These are phyloP conservation scores for Trametes meyenii DNA, from an alignment of 768 basidiomycete genomes.

Conservation along the genomic window DNA sequence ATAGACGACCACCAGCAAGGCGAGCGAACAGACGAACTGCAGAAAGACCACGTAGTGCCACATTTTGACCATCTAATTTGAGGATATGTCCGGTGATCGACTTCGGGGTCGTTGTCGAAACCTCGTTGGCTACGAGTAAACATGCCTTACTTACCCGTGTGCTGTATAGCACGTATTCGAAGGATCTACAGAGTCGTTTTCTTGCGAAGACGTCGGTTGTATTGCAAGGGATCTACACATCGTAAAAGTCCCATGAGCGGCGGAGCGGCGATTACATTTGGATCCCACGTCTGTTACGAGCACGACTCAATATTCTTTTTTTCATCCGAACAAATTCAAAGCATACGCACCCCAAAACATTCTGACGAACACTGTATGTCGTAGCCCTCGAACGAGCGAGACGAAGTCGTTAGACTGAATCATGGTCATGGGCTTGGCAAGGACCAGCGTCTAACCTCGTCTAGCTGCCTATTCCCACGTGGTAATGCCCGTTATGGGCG, in stretches of 20 bases:
- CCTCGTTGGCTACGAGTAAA: neutral
- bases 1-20: neutral
- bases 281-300: too few relatives aligned
- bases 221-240: too few relatives aligned
- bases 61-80: neutral
- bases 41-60: neutral
- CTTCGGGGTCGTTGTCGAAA: neutral
- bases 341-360: too few relatives aligned
- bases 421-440: neutral
- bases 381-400: neutral
- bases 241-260: too few relatives aligned
- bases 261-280: too few relatives aligned
- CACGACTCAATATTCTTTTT: too few relatives aligned
- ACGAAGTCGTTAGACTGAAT: neutral
- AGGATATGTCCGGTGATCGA: neutral
- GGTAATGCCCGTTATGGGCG: constrained; percentile 3
- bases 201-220: too few relatives aligned
- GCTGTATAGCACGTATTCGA: too few relatives aligned
- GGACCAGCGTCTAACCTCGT: neutral
- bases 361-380: too few relatives aligned
- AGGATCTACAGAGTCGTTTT: too few relatives aligned
- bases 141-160: too few relatives aligned
- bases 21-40: neutral
- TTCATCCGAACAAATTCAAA: too few relatives aligned
- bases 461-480: constrained; percentile 7